Evolutionary conservation across 2,329 filamentous ascomycete species (phyloP), one percentile per base, ranked within the genome.

Genomic region (Ophiostoma sp.): DNA sequence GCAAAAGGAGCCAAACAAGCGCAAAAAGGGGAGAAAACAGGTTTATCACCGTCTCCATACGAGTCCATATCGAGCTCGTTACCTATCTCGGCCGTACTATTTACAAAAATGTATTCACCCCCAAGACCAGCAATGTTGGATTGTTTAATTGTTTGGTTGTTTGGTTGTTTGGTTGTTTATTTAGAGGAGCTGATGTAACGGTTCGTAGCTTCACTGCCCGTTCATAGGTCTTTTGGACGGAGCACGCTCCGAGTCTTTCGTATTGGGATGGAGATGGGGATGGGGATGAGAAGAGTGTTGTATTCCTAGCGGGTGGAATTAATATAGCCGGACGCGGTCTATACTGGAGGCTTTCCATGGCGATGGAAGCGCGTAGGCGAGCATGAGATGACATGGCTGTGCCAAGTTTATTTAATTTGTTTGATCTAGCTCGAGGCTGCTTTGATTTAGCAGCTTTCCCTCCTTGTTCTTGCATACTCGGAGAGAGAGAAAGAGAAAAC

Each of bases 401-500:
- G 27, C 55, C 55, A 60, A 60, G 55, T 60, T 60, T 60, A 12
- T 60, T 52, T 27, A 4, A 27, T 27, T 27, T 27, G 27, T 1
- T 27, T 27, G 27, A 27, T 27, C 2, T 27, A 27, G 27, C 27
- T 27, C 27, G 27, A 27, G 3, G 9, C 14, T 38, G 55, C 6
- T 60, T 60, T 60, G 27, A 36, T 60, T 14, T 40, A 5, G 18
- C 27, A 2, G 9, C 38, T 60, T 60, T 60, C 27, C 8, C 27
- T 60, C 55, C 55, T 60, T 60, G 55, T 18, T 60, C 55, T 38
- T 60, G 55, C 55, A 60, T 60, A 60, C 9, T 27, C 27, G 27
- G 27, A 27, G 27, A 27, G 27, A 27, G 55, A 60, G 8, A 6
- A 14, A 1, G 16, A 16, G 45, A 44, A 27, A 5, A 55, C 5